These are phyloP conservation scores for Phylloboletellus chloephorus DNA, from an alignment of 1,284 basidiomycete genomes.

Conservation along the genomic window DNA sequence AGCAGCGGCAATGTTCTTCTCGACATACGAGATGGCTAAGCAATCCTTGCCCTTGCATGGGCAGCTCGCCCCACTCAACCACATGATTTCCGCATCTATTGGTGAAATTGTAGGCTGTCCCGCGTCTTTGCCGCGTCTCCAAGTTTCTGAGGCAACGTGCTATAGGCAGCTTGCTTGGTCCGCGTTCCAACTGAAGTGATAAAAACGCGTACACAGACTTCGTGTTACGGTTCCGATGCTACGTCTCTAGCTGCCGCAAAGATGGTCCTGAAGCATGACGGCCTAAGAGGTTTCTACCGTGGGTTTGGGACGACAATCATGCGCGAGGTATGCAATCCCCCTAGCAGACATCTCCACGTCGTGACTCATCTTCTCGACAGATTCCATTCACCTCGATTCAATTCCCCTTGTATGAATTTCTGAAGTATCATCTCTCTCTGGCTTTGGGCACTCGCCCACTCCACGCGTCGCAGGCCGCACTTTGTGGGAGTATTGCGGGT, in stretches of 20 bases:
- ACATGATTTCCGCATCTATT: conserved; percentile 76
- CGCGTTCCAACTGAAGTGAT: conserved; percentile 94
- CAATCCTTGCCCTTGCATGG: conserved; percentile 55
- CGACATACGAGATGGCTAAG: conserved; percentile 90
- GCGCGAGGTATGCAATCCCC: conserved; percentile 54
- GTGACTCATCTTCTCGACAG: conserved; percentile 37
- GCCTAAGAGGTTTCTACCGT: conserved; percentile 69
- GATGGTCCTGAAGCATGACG: conserved; percentile 51
- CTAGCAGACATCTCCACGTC: neutral
- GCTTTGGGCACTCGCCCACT: conserved; percentile 51
- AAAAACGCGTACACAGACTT: conserved; percentile 81
- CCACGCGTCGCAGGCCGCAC: conserved; percentile 79
- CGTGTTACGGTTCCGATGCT: conserved; percentile 54
- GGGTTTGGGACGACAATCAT: conserved; percentile 78
- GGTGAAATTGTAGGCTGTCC: conserved; percentile 70
- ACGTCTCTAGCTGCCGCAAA: conserved; percentile 46
- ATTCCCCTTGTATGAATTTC: conserved; percentile 91
- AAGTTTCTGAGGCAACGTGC: conserved; percentile 14
- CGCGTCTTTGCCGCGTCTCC: conserved; percentile 11
- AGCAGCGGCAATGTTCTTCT: conserved; percentile 91
- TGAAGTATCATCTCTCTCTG: conserved; percentile 67
- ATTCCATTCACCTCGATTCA: conserved; percentile 98
- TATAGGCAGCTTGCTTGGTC: conserved; percentile 83
- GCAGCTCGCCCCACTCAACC: conserved; percentile 63
- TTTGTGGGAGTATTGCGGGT: conserved; percentile 90